Evolutionary conservation across 768 basidiomycete genomes (phyloP).

Genomic region (Lentinula aciculospora): DNA sequence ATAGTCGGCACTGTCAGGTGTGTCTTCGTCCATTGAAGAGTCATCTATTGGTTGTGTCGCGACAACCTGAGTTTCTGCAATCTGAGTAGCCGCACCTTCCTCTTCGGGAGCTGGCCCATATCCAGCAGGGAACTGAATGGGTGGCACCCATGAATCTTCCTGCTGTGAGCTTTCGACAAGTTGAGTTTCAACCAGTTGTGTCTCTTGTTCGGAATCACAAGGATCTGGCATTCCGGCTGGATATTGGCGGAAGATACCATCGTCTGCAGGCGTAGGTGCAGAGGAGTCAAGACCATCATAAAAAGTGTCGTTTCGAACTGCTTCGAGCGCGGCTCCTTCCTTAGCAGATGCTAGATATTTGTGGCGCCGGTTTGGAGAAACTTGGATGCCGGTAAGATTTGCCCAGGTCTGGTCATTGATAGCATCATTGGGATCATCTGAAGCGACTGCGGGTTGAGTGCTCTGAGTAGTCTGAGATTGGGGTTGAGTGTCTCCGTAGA

Average conservation of each 20-base stretch:
- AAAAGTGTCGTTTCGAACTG: not conserved
- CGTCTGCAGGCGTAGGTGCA: not conserved
- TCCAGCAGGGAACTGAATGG: conserved; percentile 4
- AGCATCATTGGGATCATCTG: not conserved
- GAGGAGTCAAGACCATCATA: not conserved
- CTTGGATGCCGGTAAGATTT: not conserved
- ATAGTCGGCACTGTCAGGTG: not conserved
- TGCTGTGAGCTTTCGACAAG: not conserved
- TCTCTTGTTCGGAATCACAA: not conserved
- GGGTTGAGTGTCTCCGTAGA: not conserved
- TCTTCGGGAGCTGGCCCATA: not conserved
- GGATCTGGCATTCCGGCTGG: not conserved
- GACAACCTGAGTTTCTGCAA: not conserved
- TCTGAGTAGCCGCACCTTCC: conserved; percentile 2
- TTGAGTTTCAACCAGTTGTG: not conserved
- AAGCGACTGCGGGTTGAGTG: not conserved
- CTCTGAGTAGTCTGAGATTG: conserved; percentile 2
- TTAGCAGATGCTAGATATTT: not conserved
- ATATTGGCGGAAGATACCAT: not conserved
- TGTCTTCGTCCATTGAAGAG: not conserved
- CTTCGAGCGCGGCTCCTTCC: not conserved
- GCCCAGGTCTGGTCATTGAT: not conserved
- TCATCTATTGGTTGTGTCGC: not conserved
- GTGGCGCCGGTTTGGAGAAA: not conserved
- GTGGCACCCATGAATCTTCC: not conserved